Evolutionary conservation across 176 grass and related monocot species (phyloP).

Genomic region (Rhipidocladum racemiflorum): DNA sequence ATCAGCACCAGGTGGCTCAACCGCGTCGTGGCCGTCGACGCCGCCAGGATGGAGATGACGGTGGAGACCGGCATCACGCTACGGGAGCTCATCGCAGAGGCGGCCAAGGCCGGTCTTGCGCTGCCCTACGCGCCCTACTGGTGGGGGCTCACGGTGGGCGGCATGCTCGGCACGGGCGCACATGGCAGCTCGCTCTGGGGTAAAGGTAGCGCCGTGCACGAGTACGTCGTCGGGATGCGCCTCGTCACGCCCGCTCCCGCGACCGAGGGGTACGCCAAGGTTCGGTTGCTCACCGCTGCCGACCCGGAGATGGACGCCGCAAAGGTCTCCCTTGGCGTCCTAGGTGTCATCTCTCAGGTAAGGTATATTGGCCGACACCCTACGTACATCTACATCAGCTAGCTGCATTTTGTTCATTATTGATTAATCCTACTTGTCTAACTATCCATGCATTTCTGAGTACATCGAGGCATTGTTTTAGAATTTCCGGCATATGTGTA

Average conservation of each 20-base stretch:
- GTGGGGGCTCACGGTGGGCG: conserved; percentile 72
- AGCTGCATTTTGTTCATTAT: no score
- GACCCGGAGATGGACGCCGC: conserved; percentile 61
- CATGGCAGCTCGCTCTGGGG: conserved; percentile 81
- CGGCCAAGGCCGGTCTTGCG: conserved; percentile 42
- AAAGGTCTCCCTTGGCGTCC: conserved; percentile 84
- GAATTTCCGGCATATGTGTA: no score
- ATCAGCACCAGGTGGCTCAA: conserved; percentile 52
- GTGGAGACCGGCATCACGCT: conserved; percentile 64
- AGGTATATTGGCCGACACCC: neutral
- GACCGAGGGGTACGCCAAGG: conserved; percentile 45
- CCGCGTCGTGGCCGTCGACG: conserved; percentile 36
- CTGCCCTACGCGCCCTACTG: conserved; percentile 71
- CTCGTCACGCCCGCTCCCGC: conserved; percentile 58
- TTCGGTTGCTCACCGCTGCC: conserved; percentile 29
- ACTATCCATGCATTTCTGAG: neutral
- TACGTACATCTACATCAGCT: neutral
- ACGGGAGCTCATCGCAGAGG: conserved; percentile 36
- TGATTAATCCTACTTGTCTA: neutral
- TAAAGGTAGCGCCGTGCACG: conserved; percentile 75
- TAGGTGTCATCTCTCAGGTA: conserved; percentile 81
- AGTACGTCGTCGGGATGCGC: conserved; percentile 71
- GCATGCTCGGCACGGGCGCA: conserved; percentile 64
- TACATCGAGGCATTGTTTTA: no score
- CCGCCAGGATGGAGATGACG: neutral